Evolutionary conservation across 2,329 filamentous ascomycete genomes (phyloP), one percentile per base, ranked within the genome.

Genomic region (Amauroascus verrucosus): DNA sequence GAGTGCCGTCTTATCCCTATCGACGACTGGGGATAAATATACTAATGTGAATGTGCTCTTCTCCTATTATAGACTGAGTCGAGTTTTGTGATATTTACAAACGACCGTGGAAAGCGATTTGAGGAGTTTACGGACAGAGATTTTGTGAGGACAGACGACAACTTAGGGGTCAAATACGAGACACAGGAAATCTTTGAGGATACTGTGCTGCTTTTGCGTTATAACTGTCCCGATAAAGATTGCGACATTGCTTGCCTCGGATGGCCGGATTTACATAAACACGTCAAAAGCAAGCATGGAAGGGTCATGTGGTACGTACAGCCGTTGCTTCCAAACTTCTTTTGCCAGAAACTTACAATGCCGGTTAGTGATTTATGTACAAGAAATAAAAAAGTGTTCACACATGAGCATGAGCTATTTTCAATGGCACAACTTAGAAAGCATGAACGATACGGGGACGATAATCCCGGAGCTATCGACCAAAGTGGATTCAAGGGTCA

Each of bases 401-500:
- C 93, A 1, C 93, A 98, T 70, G 93, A 98, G 70, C 93, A 98
- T 66, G 88, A 94, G 58, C 77, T 98, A 1, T 97, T 96, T 67
- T 85, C 86, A 0, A 79, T 82, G 57, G 80, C 83, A 58, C 88
- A 91, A 61, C 75, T 97, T 48, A 83, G 86, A 60, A 86, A 82
- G 63, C 93, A 98, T 68, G 94, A 97, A 78, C 86, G 82, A 57
- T 82, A 85, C 58, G 93, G 93, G 54, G 93, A 98, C 64, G 88
- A 97, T 66, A 85, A 85, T 59, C 90, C 91, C 3, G 91, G 93
- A 32, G 85, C 90, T 0, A 76, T 86, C 35, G 88, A 96, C 62
- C 93, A 97, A 73, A 96, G 87, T 26, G 93, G 93, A 0, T 98
- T 98, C 73, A 93, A 86, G 67, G 93, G 93, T 7, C 93, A 98